Evolutionary conservation across 306 rosid genomes (phyloP), one percentile per base, ranked within the genome.

Genomic region (Datisca glomerata): DNA sequence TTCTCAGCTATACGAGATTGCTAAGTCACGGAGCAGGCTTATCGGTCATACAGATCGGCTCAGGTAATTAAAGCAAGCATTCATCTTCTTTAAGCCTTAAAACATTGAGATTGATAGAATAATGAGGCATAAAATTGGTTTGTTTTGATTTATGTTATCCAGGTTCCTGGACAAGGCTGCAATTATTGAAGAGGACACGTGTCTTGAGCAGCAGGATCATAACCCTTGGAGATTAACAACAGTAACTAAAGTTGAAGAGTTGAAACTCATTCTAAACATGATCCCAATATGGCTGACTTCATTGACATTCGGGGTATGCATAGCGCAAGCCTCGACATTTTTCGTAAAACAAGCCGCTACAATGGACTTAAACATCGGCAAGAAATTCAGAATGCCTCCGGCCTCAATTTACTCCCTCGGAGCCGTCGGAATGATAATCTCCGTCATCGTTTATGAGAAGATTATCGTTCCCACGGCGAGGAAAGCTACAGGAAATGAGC

Each of bases 351-450:
- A 87, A 46, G 81, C 96, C 24, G 64, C 87, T 36, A 82, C 93
- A 0, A 82, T 76, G 96, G 39, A 79, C 42, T 78, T 91, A 12
- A 69, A 60, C 27, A 60, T 87, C 17, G 85, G 80, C 12, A 45
- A 81, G 56, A 12, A 31, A 31, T 47, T 76, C 35, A 76, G 62
- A 49, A 59, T 87, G 57, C 93, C 96, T 4, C 93, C 96, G 12
- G 94, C 96, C 13, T 82, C 96, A 15, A 76, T 76, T 15, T 91
- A 94, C 0, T 54, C 78, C 16, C 73, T 87, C 57, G 86, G 84
- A 3, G 82, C 75, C 45, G 43, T 79, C 51, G 78, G 76, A 73
- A 76, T 79, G 69, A 76, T 87, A 67, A 21, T 68, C 57, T 73
- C 78, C 16, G 93, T 79, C 7, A 92, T 87, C 8, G 13, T 76